These are phyloP conservation scores for Maudiozyma bulderi DNA, from an alignment of 805 yeast genomes.

Conservation along the genomic window DNA sequence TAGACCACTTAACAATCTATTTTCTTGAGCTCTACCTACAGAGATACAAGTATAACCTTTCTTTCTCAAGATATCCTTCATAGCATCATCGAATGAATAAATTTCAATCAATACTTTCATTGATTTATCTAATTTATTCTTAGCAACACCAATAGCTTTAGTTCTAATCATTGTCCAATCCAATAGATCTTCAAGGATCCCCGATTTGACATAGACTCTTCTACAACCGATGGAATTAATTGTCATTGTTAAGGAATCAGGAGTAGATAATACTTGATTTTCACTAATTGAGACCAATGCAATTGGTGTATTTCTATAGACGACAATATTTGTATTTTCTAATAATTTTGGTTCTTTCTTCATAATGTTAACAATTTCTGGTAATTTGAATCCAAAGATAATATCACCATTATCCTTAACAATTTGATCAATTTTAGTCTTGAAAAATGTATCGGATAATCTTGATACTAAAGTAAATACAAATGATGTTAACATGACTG, in stretches of 20 bases:
- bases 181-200: conserved; percentile 52
- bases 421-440: conserved; percentile 29
- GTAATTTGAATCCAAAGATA: conserved; percentile 3
- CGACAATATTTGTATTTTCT: conserved; percentile 41
- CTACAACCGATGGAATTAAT: conserved; percentile 55
- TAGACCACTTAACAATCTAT: conserved; percentile 22
- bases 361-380: neutral
- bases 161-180: conserved; percentile 50
- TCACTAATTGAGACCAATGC: conserved; percentile 45
- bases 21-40: conserved; percentile 19
- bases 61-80: conserved; percentile 30
- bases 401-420: conserved; percentile 29
- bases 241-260: conserved; percentile 38
- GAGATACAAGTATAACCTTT: conserved; percentile 37
- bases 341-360: neutral
- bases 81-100: conserved; percentile 41
- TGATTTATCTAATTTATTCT: conserved; percentile 22
- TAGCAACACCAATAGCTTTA: conserved; percentile 31
- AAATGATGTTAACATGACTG: conserved; percentile 31
- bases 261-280: conserved; percentile 34
- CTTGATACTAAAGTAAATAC: conserved; percentile 33
- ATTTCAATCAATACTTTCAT: conserved; percentile 38
- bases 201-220: conserved; percentile 56
- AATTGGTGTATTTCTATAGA: conserved; percentile 64
- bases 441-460: conserved; percentile 41